Evolutionary conservation across 2,329 filamentous ascomycete species (phyloP), one percentile per base, ranked within the genome.

Genomic region (Cercospora citrullina): DNA sequence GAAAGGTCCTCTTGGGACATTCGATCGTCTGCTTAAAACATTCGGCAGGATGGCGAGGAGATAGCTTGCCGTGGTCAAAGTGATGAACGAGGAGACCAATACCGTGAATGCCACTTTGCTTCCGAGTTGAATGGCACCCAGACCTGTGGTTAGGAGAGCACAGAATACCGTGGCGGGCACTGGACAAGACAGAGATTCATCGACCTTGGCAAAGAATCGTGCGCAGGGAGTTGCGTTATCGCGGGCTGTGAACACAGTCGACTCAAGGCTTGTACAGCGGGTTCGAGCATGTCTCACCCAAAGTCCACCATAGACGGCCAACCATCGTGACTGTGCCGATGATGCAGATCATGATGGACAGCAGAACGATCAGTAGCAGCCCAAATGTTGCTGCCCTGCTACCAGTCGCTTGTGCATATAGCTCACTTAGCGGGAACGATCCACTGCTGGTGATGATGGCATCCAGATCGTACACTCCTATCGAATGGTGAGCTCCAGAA

Each of bases 161-260:
- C 85, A 86, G 67, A 86, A 82, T n/a, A 89, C 69, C 0, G 87
- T 88, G 1, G 87, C 82, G 65, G 85, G 84, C 67, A 89, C 80
- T 0, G 87, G 87, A 73, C 87, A 89, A 64, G 86, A 86, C 65
- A 87, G 83, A 1, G 71, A 78, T 69, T 82, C 80, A 75, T 85
- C 84, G 71, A 90, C 86, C 18, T 74, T 77, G n/a, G 83, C 80
- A 67, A 89, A 85, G 77, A 86, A 79, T 10, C 73, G 65, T 1
- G 84, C 81, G 73, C 88, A 85, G 0, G 87, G 87, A 2, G 87
- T 87, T 2, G 87, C 87, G 45, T 85, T 84, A 75, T 90, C 87
- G 33, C 87, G 84, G 42, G 87, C 53, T 58, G 26, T 30, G 28
- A 9, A 14, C 14, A 26, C 3, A 8, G 3, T 58, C 8, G 31